Conservation (phyloP, 2,329 filamentous ascomycete species). For the Daldinia sp. region DNA sequence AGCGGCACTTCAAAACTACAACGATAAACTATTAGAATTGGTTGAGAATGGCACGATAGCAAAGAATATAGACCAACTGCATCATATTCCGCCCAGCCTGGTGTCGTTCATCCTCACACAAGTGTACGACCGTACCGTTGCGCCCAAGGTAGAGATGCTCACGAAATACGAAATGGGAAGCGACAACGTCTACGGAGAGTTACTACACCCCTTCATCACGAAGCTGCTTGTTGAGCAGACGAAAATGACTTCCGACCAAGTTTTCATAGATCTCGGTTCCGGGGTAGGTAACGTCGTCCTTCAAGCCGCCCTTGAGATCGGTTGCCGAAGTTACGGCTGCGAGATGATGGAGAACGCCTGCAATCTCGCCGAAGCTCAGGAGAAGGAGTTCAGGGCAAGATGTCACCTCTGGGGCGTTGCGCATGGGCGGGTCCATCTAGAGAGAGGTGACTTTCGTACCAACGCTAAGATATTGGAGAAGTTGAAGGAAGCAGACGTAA, state of each 20-base stretch:
- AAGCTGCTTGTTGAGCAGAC: slow-evolving; percentile 83
- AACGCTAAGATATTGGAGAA: slow-evolving; percentile 76
- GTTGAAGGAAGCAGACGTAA: slow-evolving; percentile 88
- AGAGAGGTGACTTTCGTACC: slow-evolving; percentile 85
- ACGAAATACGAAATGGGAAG: slow-evolving; percentile 89
- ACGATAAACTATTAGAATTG: slow-evolving; percentile 73
- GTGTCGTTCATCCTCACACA: slow-evolving; percentile 87
- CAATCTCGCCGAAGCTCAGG: slow-evolving; percentile 82
- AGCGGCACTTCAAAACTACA: slow-evolving; percentile 80
- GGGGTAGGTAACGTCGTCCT: slow-evolving; percentile 96
- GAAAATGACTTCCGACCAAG: slow-evolving; percentile 81
- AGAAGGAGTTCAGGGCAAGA: slow-evolving; percentile 84
- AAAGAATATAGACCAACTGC: slow-evolving; percentile 76
- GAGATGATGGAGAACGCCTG: slow-evolving; percentile 96
- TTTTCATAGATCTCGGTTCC: slow-evolving; percentile 95
- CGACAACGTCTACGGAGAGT: slow-evolving; percentile 94
- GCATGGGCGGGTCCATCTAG: slow-evolving; percentile 81
- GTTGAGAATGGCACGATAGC: slow-evolving; percentile 78
- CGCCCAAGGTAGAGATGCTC: slow-evolving; percentile 85
- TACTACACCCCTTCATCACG: slow-evolving; percentile 85
- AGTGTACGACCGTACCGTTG: slow-evolving; percentile 92
- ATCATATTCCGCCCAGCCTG: slow-evolving; percentile 76
- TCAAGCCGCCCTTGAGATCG: slow-evolving; percentile 91
- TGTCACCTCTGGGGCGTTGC: slow-evolving; percentile 90
- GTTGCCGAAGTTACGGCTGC: slow-evolving; percentile 95